A percentile compares a stretch with the other conserved stretches of the same genome.
Evolutionary conservation across 257 asterid genomes (phyloP).

Genomic region (Vinca minor): DNA sequence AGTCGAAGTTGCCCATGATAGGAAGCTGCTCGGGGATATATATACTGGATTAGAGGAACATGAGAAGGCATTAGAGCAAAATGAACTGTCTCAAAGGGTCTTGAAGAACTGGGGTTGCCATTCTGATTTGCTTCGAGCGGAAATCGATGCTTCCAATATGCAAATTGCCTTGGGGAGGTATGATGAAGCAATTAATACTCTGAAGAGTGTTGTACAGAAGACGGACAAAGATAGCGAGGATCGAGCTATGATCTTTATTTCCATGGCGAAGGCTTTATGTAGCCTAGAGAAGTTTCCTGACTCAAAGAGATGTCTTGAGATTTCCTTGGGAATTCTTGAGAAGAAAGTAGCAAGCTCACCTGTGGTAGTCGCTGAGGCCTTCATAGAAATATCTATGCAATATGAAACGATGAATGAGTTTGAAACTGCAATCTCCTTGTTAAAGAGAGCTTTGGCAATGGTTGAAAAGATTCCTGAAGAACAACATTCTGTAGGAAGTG

Average conservation of each 20-base stretch:
- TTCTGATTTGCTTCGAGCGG: conserved; percentile 78
- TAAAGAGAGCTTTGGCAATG: conserved; percentile 52
- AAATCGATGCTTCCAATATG: conserved; percentile 88
- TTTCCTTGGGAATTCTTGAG: conserved; percentile 55
- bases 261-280: conserved; percentile 80
- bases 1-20: conserved; percentile 81
- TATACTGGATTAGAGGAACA: conserved; percentile 81
- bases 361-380: conserved; percentile 61
- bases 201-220: conserved; percentile 64
- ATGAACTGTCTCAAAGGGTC: conserved; percentile 65
- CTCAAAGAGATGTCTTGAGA: conserved; percentile 70
- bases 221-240: conserved; percentile 77
- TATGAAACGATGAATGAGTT: conserved; percentile 85
- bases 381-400: conserved; percentile 63
- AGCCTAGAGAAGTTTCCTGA: conserved; percentile 57
- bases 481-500: conserved; percentile 83
- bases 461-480: conserved; percentile 79
- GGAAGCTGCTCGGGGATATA: conserved; percentile 80
- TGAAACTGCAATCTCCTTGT: conserved; percentile 61
- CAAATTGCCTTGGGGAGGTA: too few relatives aligned
- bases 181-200: conserved; percentile 54
- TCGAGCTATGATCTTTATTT: conserved; percentile 64
- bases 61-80: conserved; percentile 75
- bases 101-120: conserved; percentile 76
- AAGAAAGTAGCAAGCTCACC: conserved; percentile 62